Evolutionary conservation across 202 grass and related monocot species (phyloP).

Genomic region (Saccharum hybrid): DNA sequence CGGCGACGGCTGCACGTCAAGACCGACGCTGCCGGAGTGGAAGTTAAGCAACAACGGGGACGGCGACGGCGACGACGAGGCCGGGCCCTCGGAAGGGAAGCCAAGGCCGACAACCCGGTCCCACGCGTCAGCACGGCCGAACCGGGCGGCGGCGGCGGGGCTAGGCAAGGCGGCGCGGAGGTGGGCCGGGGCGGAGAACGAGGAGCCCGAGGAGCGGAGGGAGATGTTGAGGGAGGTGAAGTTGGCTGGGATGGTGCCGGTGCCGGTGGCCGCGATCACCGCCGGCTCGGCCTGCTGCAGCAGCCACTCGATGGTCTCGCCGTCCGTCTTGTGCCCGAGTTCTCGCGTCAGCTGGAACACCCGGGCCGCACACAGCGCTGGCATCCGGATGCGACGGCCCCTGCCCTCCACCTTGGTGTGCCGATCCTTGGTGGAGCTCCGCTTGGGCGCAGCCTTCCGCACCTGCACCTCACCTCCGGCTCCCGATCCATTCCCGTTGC

Average conservation of each 20-base stretch:
- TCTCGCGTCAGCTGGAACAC: slow-evolving; percentile 97
- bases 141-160: slow-evolving; percentile 43
- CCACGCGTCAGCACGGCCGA: slow-evolving; percentile 70
- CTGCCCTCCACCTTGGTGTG: slow-evolving; percentile 96
- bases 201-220: slow-evolving; percentile 87
- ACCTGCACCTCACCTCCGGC: slow-evolving; percentile 39
- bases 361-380: slow-evolving; percentile 83
- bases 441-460: slow-evolving; percentile 67
- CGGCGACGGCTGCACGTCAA: slow-evolving; percentile 71
- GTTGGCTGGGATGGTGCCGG: slow-evolving; percentile 95
- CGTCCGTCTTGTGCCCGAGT: slow-evolving; percentile 95
- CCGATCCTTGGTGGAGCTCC: slow-evolving; percentile 86
- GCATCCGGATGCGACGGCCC: slow-evolving; percentile 92
- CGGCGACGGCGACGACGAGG: slow-evolving; percentile 65
- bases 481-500: slow-evolving; percentile 48
- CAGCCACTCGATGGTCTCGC: slow-evolving; percentile 98
- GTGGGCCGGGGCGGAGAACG: slow-evolving; percentile 69
- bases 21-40: slow-evolving; percentile 72
- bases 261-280: slow-evolving; percentile 94
- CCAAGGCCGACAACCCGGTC: slow-evolving; percentile 60
- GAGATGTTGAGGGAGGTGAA: slow-evolving; percentile 99
- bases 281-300: slow-evolving; percentile 94
- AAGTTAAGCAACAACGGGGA: slow-evolving; percentile 86
- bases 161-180: slow-evolving; percentile 64
- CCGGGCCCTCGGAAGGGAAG: slow-evolving; percentile 56